phyloP scores from a whole-genome alignment of 1,284 basidiomycete species.

The Puccinia horiana region DNA sequence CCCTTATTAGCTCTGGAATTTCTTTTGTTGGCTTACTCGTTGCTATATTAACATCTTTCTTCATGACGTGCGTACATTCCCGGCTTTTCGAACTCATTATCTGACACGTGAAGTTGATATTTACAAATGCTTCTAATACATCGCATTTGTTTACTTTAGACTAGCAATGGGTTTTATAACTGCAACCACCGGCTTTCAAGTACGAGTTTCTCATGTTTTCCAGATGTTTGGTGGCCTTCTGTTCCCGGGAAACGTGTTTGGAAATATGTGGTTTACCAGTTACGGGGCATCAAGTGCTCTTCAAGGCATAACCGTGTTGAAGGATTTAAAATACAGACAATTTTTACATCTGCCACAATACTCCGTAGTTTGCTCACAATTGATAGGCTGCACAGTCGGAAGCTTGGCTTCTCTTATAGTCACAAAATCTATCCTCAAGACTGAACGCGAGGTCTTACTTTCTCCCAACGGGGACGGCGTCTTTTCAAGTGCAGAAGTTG shows the following conservation, averaged over 20 bases:
- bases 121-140: background rate
- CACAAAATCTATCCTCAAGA: conserved; percentile 10
- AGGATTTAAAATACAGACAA: conserved; percentile 22
- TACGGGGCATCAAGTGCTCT: no score
- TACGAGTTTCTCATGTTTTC: background rate
- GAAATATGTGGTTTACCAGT: no score
- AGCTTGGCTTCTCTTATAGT: conserved; percentile 15
- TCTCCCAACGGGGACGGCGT: conserved; percentile 33
- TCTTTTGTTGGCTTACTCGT: background rate
- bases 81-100: no score
- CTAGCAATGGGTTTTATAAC: background rate
- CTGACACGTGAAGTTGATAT: background rate
- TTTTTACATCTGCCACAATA: conserved; percentile 12
- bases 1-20: conserved; percentile 23
- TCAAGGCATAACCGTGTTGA: conserved; percentile 18
- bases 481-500: conserved; percentile 34
- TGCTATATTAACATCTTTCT: conserved; percentile 3
- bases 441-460: conserved; percentile 33
- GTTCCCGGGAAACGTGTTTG: conserved; percentile 37
- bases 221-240: conserved; percentile 32
- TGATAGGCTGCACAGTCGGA: conserved; percentile 19
- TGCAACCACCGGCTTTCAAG: conserved; percentile 23
- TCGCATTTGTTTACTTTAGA: background rate
- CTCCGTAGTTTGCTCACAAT: conserved; percentile 11
- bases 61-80: conserved; percentile 28